Conservation (phyloP, 1,284 basidiomycete genomes). For the Fistulinella cinereoalba region DNA sequence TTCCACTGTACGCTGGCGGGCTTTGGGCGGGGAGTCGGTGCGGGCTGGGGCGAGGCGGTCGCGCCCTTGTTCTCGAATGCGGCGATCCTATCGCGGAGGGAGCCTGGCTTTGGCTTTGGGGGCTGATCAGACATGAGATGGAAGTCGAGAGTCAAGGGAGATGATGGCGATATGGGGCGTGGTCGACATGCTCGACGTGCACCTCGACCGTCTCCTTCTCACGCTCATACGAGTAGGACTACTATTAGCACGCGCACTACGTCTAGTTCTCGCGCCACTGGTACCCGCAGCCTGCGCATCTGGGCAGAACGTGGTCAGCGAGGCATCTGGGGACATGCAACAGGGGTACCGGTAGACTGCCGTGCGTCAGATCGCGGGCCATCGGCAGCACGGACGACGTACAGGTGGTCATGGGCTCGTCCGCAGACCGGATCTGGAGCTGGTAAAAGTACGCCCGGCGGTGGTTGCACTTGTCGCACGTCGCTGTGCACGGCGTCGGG, state of each 20-base stretch:
- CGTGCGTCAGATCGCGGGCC: constrained; percentile 6
- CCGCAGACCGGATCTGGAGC: constrained; percentile 93
- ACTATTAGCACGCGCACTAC: not conserved
- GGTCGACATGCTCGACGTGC: constrained; percentile 13
- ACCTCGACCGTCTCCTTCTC: constrained; percentile 15
- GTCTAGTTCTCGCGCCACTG: constrained; percentile 61
- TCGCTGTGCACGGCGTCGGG: constrained; percentile 49
- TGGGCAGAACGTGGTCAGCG: constrained; percentile 19
- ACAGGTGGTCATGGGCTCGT: constrained; percentile 98
- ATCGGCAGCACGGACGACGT: constrained; percentile 34
- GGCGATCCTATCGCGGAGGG: constrained; percentile 78
- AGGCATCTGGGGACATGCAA: not conserved
- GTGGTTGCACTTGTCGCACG: constrained; percentile 90
- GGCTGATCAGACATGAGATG: constrained; percentile 48
- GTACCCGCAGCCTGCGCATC: constrained; percentile 55
- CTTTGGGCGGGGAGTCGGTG: constrained; percentile 62
- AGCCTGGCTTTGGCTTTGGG: constrained; percentile 59
- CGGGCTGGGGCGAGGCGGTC: constrained; percentile 17
- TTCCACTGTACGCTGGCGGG: constrained; percentile 69
- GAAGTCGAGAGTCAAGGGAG: constrained; percentile 8
- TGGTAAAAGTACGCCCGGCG: constrained; percentile 90
- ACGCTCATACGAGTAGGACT: constrained; percentile 11
- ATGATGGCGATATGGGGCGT: constrained; percentile 11
- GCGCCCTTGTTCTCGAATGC: constrained; percentile 66
- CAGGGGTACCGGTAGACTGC: constrained; percentile 46